A percentile compares a stretch with the other conserved stretches of the same genome.
phyloP scores from a whole-genome alignment of 768 basidiomycete species.

The Chlorophyllum brunneum region DNA sequence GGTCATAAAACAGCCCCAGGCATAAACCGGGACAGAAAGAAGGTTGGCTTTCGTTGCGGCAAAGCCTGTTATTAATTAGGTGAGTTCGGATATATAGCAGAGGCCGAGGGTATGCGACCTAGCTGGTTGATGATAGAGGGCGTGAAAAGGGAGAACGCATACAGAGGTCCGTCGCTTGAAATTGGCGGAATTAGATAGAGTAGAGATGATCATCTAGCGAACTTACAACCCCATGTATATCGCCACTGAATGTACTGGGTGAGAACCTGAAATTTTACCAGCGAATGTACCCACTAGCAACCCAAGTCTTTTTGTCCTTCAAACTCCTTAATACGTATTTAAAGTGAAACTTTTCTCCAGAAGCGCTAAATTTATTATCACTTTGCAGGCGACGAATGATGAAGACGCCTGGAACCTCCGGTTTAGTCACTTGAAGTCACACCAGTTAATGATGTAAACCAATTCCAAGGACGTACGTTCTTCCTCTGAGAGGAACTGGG shows the following conservation, averaged over 20 bases:
- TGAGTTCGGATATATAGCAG: neutral
- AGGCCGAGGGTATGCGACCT: constrained; percentile 19
- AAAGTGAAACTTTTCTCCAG: constrained; percentile 50
- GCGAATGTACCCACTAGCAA: constrained; percentile 46
- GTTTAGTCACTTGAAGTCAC: neutral
- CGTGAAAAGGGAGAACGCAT: constrained; percentile 50
- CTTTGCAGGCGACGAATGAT: constrained; percentile 61
- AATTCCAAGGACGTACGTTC: constrained; percentile 45
- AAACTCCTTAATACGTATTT: constrained; percentile 59
- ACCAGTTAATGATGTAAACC: neutral
- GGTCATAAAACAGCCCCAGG: constrained; percentile 68
- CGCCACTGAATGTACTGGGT: constrained; percentile 41
- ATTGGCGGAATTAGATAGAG: constrained; percentile 8
- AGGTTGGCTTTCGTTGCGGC: constrained; percentile 65
- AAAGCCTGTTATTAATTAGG: constrained; percentile 37
- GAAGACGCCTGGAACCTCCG: constrained; percentile 42
- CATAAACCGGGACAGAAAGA: constrained; percentile 75
- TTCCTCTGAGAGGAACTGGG: constrained; percentile 60
- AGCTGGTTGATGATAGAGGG: constrained; percentile 52
- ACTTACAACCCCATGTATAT: constrained; percentile 68
- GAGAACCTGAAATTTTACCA: neutral
- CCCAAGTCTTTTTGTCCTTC: constrained; percentile 70
- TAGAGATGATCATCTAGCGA: neutral
- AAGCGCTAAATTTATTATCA: constrained; percentile 65
- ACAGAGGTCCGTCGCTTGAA: constrained; percentile 50